Evolutionary conservation across 768 basidiomycete species (phyloP).

Genomic region (Hericium erinaceus): DNA sequence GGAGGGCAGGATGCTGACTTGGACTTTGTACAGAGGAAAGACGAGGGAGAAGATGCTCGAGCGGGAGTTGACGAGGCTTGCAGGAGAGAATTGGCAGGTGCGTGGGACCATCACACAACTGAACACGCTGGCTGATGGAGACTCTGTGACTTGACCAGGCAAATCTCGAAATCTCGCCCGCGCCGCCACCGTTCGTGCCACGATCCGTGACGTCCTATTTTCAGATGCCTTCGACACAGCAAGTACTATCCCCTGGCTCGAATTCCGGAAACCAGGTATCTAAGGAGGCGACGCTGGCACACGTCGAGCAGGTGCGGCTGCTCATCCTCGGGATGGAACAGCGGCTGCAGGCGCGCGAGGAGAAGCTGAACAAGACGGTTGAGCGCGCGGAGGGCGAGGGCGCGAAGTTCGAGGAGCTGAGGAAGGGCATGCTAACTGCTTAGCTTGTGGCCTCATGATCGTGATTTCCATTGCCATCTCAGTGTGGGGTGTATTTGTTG

Average conservation of each 20-base stretch:
- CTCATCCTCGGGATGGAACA: slow-evolving; percentile 72
- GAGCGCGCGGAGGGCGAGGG: slow-evolving; percentile 53
- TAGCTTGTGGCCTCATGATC: neutral
- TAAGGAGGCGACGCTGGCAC: slow-evolving; percentile 38
- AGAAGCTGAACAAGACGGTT: slow-evolving; percentile 48
- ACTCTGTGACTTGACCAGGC: slow-evolving; percentile 9
- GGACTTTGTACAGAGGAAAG: slow-evolving; percentile 31
- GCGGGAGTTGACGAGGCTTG: slow-evolving; percentile 56
- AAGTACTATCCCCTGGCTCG: neutral
- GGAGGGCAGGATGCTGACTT: neutral
- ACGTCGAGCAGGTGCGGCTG: slow-evolving; percentile 60
- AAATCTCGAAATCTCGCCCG: slow-evolving; percentile 29
- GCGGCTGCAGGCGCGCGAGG: slow-evolving; percentile 52
- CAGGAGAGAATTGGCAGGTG: slow-evolving; percentile 81
- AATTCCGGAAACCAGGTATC: slow-evolving; percentile 1
- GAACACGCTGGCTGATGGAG: no score
- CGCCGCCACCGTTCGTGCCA: slow-evolving; percentile 19
- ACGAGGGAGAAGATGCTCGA: slow-evolving; percentile 73
- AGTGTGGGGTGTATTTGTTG: neutral
- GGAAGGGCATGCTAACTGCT: slow-evolving; percentile 17
- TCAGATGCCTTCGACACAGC: neutral
- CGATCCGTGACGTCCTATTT: slow-evolving; percentile 22
- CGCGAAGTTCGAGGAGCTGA: slow-evolving; percentile 40
- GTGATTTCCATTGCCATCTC: neutral
- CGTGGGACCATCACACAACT: neutral